Conservation (phyloP, 163 green algal species). For the Chlamydomonas reinhardtii region DNA sequence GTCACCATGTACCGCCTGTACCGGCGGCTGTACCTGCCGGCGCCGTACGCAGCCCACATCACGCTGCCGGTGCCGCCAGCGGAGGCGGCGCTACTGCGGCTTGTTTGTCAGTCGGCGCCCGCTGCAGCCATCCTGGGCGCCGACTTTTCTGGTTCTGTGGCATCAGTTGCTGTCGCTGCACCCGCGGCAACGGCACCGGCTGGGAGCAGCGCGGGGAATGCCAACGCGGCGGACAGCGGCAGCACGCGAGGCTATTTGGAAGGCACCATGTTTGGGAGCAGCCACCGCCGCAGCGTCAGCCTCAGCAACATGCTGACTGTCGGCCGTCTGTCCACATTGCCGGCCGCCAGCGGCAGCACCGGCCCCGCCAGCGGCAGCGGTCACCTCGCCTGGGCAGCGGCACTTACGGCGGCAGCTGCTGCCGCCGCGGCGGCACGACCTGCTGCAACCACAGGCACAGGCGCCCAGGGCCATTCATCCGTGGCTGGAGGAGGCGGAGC, state of each 20-base stretch:
- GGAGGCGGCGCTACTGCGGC: neutral
- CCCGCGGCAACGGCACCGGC: too few species aligned
- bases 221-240: neutral
- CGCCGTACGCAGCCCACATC: conserved; percentile 12
- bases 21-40: conserved; percentile 22
- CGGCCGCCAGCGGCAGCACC: neutral
- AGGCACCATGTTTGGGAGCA: neutral
- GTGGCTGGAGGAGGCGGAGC: too few species aligned
- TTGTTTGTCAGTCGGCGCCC: neutral
- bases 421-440: too few species aligned
- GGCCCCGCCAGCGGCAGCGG: neutral
- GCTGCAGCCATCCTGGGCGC: neutral
- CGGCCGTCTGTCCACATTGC: neutral
- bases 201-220: neutral
- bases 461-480: too few species aligned
- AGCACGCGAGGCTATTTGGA: neutral
- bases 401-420: neutral
- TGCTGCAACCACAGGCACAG: neutral
- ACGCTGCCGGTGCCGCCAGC: neutral
- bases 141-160: neutral
- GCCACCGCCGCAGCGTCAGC: conserved; percentile 30
- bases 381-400: neutral
- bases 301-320: neutral
- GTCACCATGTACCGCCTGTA: conserved; percentile 20
- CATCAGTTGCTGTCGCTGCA: too few species aligned